Evolutionary conservation across 108 stramenopile species (phyloP).

Genomic region (Fragilariopsis cylindrus): DNA sequence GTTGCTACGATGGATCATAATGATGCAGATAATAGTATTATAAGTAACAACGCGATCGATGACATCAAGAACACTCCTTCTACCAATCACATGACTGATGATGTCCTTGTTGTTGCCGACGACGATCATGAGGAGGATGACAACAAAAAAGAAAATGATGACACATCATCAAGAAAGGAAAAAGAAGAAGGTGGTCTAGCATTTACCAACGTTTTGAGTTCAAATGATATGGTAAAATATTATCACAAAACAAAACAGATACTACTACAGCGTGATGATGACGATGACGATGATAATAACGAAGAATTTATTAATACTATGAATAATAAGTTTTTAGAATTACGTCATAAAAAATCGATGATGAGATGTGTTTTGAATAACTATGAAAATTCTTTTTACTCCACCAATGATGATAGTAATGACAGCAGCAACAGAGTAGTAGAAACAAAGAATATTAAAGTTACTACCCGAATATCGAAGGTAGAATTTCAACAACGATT

Average conservation of each 20-base stretch:
- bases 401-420: too few species aligned
- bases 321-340: neutral
- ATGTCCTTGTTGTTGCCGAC: too few species aligned
- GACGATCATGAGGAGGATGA: too few species aligned
- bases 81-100: too few species aligned
- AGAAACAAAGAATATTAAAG: neutral
- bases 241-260: neutral
- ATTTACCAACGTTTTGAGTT: neutral
- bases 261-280: neutral
- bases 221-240: neutral
- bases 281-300: neutral
- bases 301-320: neutral
- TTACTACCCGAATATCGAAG: neutral
- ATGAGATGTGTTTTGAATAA: slow-evolving; percentile 1
- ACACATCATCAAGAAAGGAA: too few species aligned
- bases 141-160: too few species aligned
- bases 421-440: neutral
- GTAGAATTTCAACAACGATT: slow-evolving; percentile 2
- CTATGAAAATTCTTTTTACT: neutral
- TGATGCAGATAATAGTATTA: too few species aligned
- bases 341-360: slow-evolving; percentile 1
- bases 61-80: too few species aligned
- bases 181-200: too few species aligned
- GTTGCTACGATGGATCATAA: too few species aligned
- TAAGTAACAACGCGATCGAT: too few species aligned